Evolutionary conservation across 257 asterid genomes (phyloP).

Genomic region (Scutellaria minor): DNA sequence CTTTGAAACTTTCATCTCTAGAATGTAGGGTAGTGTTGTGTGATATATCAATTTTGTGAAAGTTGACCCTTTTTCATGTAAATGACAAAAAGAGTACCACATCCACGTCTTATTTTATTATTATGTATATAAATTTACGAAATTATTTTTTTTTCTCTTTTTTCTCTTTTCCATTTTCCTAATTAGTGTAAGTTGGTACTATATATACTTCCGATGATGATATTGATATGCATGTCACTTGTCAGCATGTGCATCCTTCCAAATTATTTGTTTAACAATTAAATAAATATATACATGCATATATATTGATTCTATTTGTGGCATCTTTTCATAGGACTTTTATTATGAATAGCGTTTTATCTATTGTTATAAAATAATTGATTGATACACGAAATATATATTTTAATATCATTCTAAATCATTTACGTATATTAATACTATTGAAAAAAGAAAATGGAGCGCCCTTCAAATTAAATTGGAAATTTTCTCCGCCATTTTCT

Average conservation of each 20-base stretch:
- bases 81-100: slow-evolving; percentile 31
- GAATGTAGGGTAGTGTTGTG: background rate
- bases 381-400: background rate
- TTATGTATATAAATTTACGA: background rate
- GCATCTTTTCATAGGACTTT: background rate
- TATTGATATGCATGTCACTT: too few species aligned
- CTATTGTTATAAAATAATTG: background rate
- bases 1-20: background rate
- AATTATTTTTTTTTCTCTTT: background rate
- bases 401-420: too few species aligned
- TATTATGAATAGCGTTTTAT: background rate
- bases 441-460: background rate
- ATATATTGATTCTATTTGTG: too few species aligned
- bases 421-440: background rate
- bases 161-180: background rate
- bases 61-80: slow-evolving; percentile 34
- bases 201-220: background rate
- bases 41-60: slow-evolving; percentile 19
- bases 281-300: too few species aligned
- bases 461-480: background rate
- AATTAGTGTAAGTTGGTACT: background rate
- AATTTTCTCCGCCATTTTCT: slow-evolving; percentile 35
- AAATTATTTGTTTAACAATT: too few species aligned
- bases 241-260: too few species aligned
- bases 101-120: slow-evolving; percentile 16